Conservation (phyloP, 202 grass and related monocot species). For the Setaria italica region DNA sequence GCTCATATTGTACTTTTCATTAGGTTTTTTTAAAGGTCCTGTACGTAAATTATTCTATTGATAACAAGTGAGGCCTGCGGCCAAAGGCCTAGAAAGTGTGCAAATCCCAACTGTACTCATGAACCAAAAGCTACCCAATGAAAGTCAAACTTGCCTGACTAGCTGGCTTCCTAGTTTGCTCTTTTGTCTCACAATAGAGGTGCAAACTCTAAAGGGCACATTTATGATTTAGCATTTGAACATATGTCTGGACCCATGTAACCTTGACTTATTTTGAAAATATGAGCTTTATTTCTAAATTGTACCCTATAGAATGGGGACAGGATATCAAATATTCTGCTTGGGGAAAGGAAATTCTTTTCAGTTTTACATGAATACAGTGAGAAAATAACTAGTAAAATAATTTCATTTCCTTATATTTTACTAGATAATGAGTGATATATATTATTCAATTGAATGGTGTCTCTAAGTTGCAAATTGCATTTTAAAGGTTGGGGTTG, state of each 20-base stretch:
- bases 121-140: not conserved
- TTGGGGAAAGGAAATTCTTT: not conserved
- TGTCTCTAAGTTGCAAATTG: slow-evolving; percentile 22
- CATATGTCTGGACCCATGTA: not conserved
- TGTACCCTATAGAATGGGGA: not conserved
- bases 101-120: not conserved
- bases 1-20: not conserved
- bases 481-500: slow-evolving; percentile 84
- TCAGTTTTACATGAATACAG: slow-evolving; percentile 6
- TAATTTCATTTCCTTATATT: not conserved
- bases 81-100: not conserved
- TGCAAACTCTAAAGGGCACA: not conserved
- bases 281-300: not conserved
- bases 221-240: not conserved
- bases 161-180: not conserved
- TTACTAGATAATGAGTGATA: not conserved
- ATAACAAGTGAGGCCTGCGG: not conserved
- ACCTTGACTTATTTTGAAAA: not conserved
- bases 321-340: not conserved
- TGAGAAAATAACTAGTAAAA: slow-evolving; percentile 8
- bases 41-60: not conserved
- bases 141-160: not conserved
- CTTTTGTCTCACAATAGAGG: not conserved
- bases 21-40: not conserved
- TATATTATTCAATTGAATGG: not conserved